These are phyloP conservation scores for Ophioceras dolichostomum DNA, from an alignment of 2,329 filamentous ascomycete genomes.

Conservation along the genomic window DNA sequence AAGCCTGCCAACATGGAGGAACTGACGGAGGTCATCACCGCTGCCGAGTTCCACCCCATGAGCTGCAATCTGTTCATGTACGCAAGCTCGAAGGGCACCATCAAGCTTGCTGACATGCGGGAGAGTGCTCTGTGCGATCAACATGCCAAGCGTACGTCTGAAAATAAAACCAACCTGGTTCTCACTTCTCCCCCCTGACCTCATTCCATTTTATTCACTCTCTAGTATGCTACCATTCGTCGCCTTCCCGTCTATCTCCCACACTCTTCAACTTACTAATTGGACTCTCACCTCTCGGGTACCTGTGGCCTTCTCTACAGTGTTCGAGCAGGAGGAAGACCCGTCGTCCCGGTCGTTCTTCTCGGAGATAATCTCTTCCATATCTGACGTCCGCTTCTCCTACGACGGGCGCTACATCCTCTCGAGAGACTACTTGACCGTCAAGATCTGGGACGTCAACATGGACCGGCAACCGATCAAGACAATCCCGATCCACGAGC, in stretches of 20 bases:
- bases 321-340: slow-evolving; percentile 98
- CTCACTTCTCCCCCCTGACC: no score
- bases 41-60: slow-evolving; percentile 89
- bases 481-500: slow-evolving; percentile 97
- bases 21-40: slow-evolving; percentile 95
- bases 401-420: slow-evolving; percentile 94
- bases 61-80: slow-evolving; percentile 99
- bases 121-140: slow-evolving; percentile 93
- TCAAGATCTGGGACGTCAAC: slow-evolving; percentile 99
- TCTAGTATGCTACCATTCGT: not conserved
- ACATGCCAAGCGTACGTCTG: slow-evolving; percentile 75
- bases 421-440: slow-evolving; percentile 93
- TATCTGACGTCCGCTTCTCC: slow-evolving; percentile 96
- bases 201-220: not conserved
- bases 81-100: slow-evolving; percentile 95
- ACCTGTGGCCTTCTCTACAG: no score
- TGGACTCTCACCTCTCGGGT: no score
- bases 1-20: slow-evolving; percentile 99
- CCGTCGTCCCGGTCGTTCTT: slow-evolving; percentile 96
- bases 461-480: slow-evolving; percentile 98
- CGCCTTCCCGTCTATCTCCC: no score
- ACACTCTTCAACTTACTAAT: no score
- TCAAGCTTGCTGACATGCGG: slow-evolving; percentile 97
- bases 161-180: no score
- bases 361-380: slow-evolving; percentile 98